Base-by-base conservation (phyloP, 2,329 filamentous ascomycete species). In the Escovopsis sp. region DNA sequence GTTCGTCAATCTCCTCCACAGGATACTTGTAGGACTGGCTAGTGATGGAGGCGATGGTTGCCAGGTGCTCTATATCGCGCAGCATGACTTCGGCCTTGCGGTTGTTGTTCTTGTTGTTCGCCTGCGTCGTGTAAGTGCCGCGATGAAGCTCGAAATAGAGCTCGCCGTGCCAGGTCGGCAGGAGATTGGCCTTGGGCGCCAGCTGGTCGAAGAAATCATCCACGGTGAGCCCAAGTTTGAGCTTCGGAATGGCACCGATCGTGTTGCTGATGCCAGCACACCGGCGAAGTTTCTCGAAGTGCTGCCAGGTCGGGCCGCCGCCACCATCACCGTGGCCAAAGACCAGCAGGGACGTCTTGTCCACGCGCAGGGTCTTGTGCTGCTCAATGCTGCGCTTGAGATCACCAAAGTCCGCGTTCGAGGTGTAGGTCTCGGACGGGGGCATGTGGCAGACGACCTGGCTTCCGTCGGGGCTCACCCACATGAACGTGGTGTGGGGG, bases 381-480 rank as follows among this genome's bases (percentile, higher is more conserved):
- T 93, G 84, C 12, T 79, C 77, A 43, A 95, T 73, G 54, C 89
- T 95, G 48, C 89, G 78, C 59, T 77, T 89, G 36, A 98, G 78
- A 57, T 98, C 91, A 16, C 89, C 88, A 63, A 96, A 95, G 60
- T 96, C 79, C 24, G 91, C 91, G 52, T 88, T 81, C 2, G 91
- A 84, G 5, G 89, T 96, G 60, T 98, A 96, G 0, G 91, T 96
- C 63, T 98, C 88, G 2, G 85, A 76, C 2, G 91, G 91, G 3
- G 88, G 79, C 91, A 98, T 98, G 57, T 98, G 91, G 60, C 89
- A 96, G 47, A 98, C 77, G 50, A 98, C 91, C 57, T 96, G 91
- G 55, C 84, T 94, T 44, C 91, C 89, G 59, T 98, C 91, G 12
- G 95, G 75, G 11, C 87, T 78, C 29, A 98, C 88, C 91, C 91